These are phyloP conservation scores for Penicillium atrosanguineum DNA, from an alignment of 495 filamentous ascomycete species.

Conservation along the genomic window DNA sequence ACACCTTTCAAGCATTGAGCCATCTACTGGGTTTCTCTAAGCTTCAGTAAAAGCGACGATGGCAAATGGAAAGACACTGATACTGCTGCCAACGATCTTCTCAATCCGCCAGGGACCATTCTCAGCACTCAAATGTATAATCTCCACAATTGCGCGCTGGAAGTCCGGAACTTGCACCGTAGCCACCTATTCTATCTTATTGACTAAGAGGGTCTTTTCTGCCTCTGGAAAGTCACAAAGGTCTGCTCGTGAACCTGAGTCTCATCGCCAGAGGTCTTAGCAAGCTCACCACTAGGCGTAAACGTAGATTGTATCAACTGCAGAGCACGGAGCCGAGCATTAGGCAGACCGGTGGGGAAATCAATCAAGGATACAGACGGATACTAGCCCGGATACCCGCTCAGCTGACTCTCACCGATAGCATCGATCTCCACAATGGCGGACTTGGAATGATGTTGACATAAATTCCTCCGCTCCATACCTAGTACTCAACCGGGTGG, in stretches of 20 bases:
- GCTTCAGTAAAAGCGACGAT: not conserved
- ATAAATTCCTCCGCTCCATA: not conserved
- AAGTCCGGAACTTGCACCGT: too few species aligned
- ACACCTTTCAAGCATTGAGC: not conserved
- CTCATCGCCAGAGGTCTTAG: too few species aligned
- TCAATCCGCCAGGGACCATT: not conserved
- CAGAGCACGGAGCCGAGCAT: too few species aligned
- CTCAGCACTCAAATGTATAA: too few species aligned
- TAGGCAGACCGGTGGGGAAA: not conserved
- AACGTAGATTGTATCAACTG: too few species aligned
- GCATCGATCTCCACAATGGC: conserved; percentile 6
- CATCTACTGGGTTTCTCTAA: not conserved
- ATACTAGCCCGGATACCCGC: conserved; percentile 10
- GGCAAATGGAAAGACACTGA: not conserved
- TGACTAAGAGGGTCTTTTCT: too few species aligned
- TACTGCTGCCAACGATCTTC: not conserved
- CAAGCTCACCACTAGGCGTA: too few species aligned
- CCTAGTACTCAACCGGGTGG: not conserved
- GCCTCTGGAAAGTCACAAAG: too few species aligned
- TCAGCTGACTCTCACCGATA: conserved; percentile 8
- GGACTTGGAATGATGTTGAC: conserved; percentile 4
- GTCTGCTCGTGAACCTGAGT: too few species aligned
- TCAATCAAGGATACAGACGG: conserved; percentile 10
- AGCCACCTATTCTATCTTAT: too few species aligned
- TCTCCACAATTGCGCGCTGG: too few species aligned